Conservation (phyloP, 495 filamentous ascomycete genomes). For the Sabuloglossum arenarium region DNA sequence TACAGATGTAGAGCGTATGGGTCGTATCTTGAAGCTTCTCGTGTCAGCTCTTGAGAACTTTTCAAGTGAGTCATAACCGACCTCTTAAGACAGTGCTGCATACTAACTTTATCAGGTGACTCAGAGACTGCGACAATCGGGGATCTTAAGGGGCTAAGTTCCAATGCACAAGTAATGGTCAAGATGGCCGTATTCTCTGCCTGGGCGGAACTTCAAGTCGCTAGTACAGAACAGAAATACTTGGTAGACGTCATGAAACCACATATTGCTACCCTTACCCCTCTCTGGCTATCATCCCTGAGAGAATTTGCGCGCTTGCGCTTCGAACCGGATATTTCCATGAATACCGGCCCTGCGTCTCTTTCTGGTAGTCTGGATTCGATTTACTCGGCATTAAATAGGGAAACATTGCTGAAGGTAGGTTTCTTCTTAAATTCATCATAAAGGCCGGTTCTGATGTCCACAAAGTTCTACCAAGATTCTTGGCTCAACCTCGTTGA, state of each 20-base stretch:
- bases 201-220: constrained; percentile 96
- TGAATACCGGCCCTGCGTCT: constrained; percentile 49
- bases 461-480: constrained; percentile 78
- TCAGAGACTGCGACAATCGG: constrained; percentile 75
- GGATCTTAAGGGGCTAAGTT: constrained; percentile 79
- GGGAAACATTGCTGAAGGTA: constrained; percentile 72
- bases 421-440: neutral
- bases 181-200: constrained; percentile 93
- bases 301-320: constrained; percentile 83
- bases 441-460: neutral
- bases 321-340: constrained; percentile 94
- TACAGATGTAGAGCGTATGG: constrained; percentile 94
- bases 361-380: constrained; percentile 65
- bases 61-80: constrained; percentile 28
- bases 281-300: constrained; percentile 81
- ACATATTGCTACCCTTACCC: constrained; percentile 70
- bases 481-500: constrained; percentile 94
- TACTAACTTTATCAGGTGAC: constrained; percentile 23
- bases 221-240: constrained; percentile 82
- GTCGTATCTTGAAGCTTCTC: constrained; percentile 79
- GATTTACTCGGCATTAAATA: constrained; percentile 82
- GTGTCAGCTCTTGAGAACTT: constrained; percentile 88
- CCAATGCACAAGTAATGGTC: constrained; percentile 96
- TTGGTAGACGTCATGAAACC: constrained; percentile 76
- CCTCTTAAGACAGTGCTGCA: neutral